Percentiles rank a stretch among this genome's conserved stretches.
Conservation (phyloP, 768 basidiomycete genomes). For the Boletus eberwhitei region DNA sequence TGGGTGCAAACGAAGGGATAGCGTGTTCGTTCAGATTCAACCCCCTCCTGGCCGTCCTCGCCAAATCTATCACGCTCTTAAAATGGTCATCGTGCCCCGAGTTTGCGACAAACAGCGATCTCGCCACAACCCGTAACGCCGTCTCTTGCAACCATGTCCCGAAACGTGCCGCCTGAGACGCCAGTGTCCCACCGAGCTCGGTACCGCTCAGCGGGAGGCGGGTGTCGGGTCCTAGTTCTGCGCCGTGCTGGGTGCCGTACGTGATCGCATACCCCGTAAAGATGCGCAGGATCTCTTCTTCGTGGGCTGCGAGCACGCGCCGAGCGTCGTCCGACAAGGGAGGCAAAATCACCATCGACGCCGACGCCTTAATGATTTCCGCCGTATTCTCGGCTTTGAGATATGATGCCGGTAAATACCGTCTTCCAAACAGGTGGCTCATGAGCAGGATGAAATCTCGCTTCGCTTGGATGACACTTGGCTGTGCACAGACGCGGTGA, state of each 20-base stretch:
- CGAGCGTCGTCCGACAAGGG: constrained; percentile 41
- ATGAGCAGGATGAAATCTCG: constrained; percentile 51
- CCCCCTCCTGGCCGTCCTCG: constrained; percentile 47
- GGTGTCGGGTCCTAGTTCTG: constrained; percentile 40
- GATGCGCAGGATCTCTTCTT: constrained; percentile 47
- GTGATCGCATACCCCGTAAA: constrained; percentile 54
- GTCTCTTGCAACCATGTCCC: constrained; percentile 36
- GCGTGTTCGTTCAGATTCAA: constrained; percentile 56
- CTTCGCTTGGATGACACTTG: constrained; percentile 39
- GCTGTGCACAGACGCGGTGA: constrained; percentile 51
- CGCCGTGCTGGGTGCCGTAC: constrained; percentile 40
- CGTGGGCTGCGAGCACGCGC: constrained; percentile 43
- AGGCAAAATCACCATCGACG: constrained; percentile 57
- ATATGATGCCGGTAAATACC: constrained; percentile 46
- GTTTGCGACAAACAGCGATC: constrained; percentile 64
- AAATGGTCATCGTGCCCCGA: constrained; percentile 65
- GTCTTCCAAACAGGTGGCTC: constrained; percentile 65
- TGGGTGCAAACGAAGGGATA: constrained; percentile 51
- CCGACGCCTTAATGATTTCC: constrained; percentile 40
- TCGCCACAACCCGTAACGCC: constrained; percentile 38
- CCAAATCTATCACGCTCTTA: constrained; percentile 47
- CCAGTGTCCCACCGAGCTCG: constrained; percentile 18
- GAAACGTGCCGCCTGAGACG: constrained; percentile 26
- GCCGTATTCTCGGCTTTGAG: constrained; percentile 35
- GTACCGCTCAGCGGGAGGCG: constrained; percentile 47